Base-by-base conservation (phyloP, 2,329 filamentous ascomycete species). In the Fusarium ambrosium region DNA sequence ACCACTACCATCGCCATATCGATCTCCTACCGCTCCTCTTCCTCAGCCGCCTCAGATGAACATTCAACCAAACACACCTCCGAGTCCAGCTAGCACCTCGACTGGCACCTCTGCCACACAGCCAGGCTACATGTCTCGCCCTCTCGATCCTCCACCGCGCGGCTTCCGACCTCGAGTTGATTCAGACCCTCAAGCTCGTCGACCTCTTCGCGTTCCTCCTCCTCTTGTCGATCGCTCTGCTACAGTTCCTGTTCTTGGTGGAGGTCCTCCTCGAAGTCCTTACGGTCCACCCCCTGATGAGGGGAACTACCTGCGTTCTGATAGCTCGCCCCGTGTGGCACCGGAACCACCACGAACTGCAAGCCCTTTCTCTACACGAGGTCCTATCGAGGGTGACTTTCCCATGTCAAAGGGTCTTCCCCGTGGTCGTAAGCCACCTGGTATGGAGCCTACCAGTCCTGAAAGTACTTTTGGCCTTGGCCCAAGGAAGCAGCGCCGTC, bases 381-480 rank as follows among this genome's bases (percentile, higher is more conserved):
- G 70, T 4, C 76, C 78, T 0, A 79, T 82, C 45, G 81, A 81
- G 53, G 82, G 82, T 1, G 78, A 81, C 10, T 84, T 84, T 22
- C 81, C 82, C 3, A 58, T 80, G 6, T 78, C 77, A 34, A 83
- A 81, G 10, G 82, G 82, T 2, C 77, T 84, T 14, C 83, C 82
- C 2, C 78, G 83, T 29, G 83, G 83, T 2, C 81, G 83, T n/a
- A 77, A 70, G 22, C 78, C 77, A 2, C 70, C 70, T 7, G 51
- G 62, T 1, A 18, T 71, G 2, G 73, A 75, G 34, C 66, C 60
- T 1, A 55, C 39, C 2, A 68, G 63, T 1, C 64, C 71, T 4
- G 65, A 64, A 7, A 63, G 27, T 0, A 24, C 60, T 0, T 75
- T 66, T 48, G 77, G 77, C 13, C 59, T 77, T 7, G 48, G 48